Evolutionary conservation across 805 yeast species (phyloP).

Genomic region (Kregervanrija delftensis): DNA sequence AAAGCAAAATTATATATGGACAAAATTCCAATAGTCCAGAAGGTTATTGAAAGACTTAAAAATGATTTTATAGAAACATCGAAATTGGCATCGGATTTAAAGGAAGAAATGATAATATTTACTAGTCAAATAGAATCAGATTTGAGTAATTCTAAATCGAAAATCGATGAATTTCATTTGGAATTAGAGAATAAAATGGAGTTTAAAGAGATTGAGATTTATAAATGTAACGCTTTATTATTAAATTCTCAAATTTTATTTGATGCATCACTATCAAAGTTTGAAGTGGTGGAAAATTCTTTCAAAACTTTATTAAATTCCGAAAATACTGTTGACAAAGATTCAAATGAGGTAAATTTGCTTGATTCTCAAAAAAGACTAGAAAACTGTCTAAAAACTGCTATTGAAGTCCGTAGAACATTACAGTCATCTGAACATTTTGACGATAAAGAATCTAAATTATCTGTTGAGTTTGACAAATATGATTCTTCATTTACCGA

Average conservation of each 20-base stretch:
- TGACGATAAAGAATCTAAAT: no score
- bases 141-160: neutral
- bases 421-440: neutral
- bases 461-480: no score
- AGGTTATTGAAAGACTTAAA: neutral
- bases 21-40: neutral
- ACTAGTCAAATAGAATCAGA: neutral
- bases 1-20: neutral
- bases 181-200: conserved; percentile 13
- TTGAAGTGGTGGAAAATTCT: conserved; percentile 16
- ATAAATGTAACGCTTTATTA: conserved; percentile 21
- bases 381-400: conserved; percentile 13
- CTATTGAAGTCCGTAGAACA: conserved; percentile 12
- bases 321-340: neutral
- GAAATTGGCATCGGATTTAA: neutral
- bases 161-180: conserved; percentile 4
- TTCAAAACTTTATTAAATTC: conserved; percentile 5
- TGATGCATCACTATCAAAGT: conserved; percentile 22
- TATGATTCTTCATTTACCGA: no score
- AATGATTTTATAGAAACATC: neutral
- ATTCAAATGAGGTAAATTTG: neutral
- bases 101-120: neutral
- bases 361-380: conserved; percentile 8
- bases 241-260: conserved; percentile 21
- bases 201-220: conserved; percentile 17